These are phyloP conservation scores for Ramaria sp. DNA, from an alignment of 768 basidiomycete genomes.

Conservation along the genomic window DNA sequence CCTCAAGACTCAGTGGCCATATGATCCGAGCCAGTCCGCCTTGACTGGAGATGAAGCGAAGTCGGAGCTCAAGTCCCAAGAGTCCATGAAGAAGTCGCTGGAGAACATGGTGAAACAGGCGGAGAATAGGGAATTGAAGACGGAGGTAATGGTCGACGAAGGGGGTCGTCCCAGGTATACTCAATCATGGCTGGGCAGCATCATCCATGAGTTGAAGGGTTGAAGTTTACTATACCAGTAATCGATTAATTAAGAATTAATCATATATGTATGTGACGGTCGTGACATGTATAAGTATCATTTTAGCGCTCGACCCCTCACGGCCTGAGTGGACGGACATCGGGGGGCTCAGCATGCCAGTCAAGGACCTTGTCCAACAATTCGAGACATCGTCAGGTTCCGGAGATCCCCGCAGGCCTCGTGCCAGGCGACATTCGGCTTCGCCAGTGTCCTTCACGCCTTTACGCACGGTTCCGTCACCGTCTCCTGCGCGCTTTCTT, in stretches of 20 bases:
- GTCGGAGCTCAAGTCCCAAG: conserved; percentile 13
- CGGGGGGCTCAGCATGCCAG: conserved; percentile 16
- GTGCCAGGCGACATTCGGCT: not conserved
- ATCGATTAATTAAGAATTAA: not conserved
- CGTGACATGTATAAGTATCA: too few species aligned
- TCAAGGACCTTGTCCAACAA: conserved; percentile 20
- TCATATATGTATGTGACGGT: not conserved
- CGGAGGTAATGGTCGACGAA: conserved; percentile 6
- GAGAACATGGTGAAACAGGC: conserved; percentile 6
- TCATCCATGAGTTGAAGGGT: conserved; percentile 1
- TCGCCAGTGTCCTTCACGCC: not conserved
- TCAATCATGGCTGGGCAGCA: conserved; percentile 3
- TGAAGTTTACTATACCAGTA: not conserved
- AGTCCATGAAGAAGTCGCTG: conserved; percentile 1
- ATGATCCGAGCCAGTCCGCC: conserved; percentile 28
- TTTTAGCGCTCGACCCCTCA: too few species aligned
- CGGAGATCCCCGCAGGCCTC: not conserved
- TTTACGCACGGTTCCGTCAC: not conserved
- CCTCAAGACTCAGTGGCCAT: conserved; percentile 20
- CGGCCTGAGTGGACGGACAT: not conserved
- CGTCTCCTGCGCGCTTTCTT: conserved; percentile 10
- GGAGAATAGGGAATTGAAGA: not conserved
- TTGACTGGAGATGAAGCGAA: conserved; percentile 23
- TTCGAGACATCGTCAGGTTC: conserved; percentile 14
- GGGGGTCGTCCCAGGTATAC: conserved; percentile 7